Conservation (phyloP, 495 filamentous ascomycete species). For the Hamigera avellanea region DNA sequence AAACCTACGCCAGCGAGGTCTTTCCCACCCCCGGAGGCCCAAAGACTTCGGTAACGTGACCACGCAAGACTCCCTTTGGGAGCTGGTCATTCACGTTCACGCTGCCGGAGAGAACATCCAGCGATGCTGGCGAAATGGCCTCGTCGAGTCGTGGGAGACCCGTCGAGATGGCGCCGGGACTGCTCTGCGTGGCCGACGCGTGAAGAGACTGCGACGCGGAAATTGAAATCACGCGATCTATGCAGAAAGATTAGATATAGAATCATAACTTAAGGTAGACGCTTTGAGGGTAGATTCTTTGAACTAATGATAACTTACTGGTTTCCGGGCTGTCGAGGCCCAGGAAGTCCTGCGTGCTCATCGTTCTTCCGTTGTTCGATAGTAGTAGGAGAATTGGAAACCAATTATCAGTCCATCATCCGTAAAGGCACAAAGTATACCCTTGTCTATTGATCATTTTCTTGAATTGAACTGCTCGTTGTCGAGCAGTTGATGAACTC, state of each 20-base stretch:
- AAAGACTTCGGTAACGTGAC: constrained; percentile 79
- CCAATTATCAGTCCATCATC: neutral
- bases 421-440: too few relatives aligned
- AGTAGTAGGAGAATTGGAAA: neutral
- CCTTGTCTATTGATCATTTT: too few relatives aligned
- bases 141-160: constrained; percentile 53
- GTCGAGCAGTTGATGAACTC: too few relatives aligned
- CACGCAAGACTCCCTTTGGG: constrained; percentile 51
- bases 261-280: too few relatives aligned
- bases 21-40: constrained; percentile 86
- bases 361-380: constrained; percentile 4
- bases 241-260: constrained; percentile 3
- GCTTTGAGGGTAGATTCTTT: too few relatives aligned
- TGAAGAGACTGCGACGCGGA: constrained; percentile 78
- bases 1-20: constrained; percentile 63
- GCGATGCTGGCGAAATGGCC: constrained; percentile 19
- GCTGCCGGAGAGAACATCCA: constrained; percentile 3
- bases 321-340: constrained; percentile 17
- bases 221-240: constrained; percentile 62
- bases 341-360: constrained; percentile 18
- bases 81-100: neutral
- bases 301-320: constrained; percentile 17
- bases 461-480: too few relatives aligned
- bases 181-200: constrained; percentile 37
- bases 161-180: constrained; percentile 47